Conservation (phyloP, 495 filamentous ascomycete species). For the Sordaria brevicollis region DNA sequence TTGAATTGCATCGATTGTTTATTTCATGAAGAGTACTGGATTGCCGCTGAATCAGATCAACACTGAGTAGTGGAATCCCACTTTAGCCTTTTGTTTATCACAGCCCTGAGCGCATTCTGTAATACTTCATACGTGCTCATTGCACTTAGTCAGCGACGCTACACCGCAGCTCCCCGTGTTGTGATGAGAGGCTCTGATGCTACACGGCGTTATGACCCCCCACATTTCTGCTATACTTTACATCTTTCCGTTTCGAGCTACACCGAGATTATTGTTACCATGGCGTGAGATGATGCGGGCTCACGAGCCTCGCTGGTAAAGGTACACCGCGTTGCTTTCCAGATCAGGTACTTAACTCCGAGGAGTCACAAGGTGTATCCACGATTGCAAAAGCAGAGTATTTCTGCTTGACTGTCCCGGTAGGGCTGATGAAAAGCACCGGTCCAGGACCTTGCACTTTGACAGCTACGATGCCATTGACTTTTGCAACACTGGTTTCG, state of each 20-base stretch:
- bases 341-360: neutral
- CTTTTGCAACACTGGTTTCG: neutral
- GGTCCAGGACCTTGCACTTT: neutral
- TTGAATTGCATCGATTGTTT: no score
- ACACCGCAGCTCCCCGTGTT: neutral
- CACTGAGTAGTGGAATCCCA: neutral
- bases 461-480: neutral
- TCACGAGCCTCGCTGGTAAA: neutral
- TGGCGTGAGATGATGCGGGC: neutral
- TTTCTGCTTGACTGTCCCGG: neutral
- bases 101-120: neutral
- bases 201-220: neutral
- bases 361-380: neutral
- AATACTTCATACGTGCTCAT: neutral
- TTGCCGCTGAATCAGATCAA: no score
- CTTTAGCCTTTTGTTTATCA: neutral
- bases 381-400: neutral
- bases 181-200: neutral
- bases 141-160: neutral
- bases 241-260: neutral
- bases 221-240: neutral
- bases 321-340: neutral
- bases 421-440: neutral
- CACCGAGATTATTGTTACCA: neutral
- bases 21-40: no score